Conservation (phyloP, 176 grass and related monocot genomes). For the Miscanthus lutarioriparius region DNA sequence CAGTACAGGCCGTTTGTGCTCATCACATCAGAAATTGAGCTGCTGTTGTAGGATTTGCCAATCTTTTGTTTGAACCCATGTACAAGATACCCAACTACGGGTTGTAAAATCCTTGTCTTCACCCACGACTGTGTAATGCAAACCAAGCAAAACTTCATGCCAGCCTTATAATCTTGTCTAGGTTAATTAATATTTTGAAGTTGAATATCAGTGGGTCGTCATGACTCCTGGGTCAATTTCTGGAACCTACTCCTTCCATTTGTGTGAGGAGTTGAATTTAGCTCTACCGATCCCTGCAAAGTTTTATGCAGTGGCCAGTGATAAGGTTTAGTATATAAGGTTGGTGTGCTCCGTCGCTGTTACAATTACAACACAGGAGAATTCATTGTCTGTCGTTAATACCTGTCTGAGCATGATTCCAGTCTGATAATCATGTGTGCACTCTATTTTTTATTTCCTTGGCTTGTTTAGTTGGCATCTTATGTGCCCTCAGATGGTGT, state of each 20-base stretch:
- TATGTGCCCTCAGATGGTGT: background rate
- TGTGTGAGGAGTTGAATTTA: background rate
- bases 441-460: background rate
- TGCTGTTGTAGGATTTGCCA: background rate
- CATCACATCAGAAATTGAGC: background rate
- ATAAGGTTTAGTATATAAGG: background rate
- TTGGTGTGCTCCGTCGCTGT: background rate
- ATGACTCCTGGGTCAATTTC: background rate
- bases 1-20: background rate
- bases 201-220: background rate
- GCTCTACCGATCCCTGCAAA: background rate
- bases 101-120: background rate
- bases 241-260: background rate
- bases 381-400: background rate
- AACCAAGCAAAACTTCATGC: background rate
- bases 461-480: background rate
- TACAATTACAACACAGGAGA: background rate
- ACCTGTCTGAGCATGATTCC: background rate
- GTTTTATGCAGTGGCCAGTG: background rate
- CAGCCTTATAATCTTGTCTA: background rate
- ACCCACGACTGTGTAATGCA: background rate
- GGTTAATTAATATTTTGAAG: background rate
- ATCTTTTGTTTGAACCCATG: background rate
- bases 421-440: background rate
- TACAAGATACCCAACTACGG: background rate